Evolutionary conservation across 1,284 basidiomycete species (phyloP).

Genomic region (Ganoderma sp.): DNA sequence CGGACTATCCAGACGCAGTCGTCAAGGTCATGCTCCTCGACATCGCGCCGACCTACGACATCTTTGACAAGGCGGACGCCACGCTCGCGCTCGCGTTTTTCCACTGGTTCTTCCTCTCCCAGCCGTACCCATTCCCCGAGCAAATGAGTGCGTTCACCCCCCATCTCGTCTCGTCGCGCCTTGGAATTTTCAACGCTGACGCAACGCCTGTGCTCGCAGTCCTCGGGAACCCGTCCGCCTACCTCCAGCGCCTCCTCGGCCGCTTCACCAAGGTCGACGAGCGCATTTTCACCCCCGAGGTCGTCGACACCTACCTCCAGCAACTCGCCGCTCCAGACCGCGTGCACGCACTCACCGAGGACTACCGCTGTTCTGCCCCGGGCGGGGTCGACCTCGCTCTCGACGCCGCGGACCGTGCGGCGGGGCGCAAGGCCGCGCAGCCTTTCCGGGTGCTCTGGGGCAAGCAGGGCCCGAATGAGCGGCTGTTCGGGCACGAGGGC

Average conservation of each 20-base stretch:
- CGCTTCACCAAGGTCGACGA: neutral
- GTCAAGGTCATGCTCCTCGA: conserved; percentile 11
- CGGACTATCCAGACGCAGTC: conserved; percentile 2
- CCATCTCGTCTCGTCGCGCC: no score
- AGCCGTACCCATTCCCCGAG: conserved; percentile 9
- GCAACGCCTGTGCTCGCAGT: neutral
- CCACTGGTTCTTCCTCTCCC: conserved; percentile 9
- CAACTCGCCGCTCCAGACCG: neutral
- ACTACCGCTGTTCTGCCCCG: conserved; percentile 5
- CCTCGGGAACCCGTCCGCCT: conserved; percentile 5
- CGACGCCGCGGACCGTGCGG: conserved; percentile 2
- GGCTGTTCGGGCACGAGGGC: neutral
- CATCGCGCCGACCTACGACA: conserved; percentile 9
- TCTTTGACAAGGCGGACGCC: neutral
- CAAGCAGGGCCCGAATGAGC: neutral
- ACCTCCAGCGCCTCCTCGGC: neutral
- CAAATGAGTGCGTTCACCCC: neutral
- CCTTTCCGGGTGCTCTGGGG: conserved; percentile 4
- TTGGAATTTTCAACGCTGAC: no score
- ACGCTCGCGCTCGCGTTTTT: conserved; percentile 1
- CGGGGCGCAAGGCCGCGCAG: neutral
- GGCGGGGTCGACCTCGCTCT: conserved; percentile 2
- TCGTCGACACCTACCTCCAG: neutral
- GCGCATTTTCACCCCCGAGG: neutral
- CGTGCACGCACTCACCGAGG: neutral